Conservation (phyloP, 2,329 filamentous ascomycete species). For the Colletotrichum salicis region DNA sequence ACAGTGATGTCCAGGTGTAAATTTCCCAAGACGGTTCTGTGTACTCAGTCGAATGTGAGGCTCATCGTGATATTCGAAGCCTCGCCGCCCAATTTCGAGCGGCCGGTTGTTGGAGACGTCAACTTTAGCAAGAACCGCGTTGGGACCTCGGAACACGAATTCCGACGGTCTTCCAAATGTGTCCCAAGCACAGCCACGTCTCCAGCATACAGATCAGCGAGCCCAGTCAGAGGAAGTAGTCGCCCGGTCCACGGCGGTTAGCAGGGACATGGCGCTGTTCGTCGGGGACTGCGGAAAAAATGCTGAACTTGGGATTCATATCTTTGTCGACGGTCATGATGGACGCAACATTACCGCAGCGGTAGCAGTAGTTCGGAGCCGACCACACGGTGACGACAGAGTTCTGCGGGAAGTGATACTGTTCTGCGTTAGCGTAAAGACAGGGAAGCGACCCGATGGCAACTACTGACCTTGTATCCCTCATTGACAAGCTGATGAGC, state of each 20-base stretch:
- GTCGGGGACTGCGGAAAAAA: constrained; percentile 90
- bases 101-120: not conserved
- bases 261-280: constrained; percentile 83
- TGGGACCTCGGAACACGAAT: not conserved
- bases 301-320: constrained; percentile 89
- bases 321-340: constrained; percentile 93
- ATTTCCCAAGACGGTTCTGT: not conserved
- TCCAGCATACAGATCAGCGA: not conserved
- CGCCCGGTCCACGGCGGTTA: constrained; percentile 72
- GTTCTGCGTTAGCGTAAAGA: constrained; percentile 38
- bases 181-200: not conserved
- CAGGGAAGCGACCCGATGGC: not conserved
- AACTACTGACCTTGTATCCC: constrained; percentile 82
- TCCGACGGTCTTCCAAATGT: not conserved
- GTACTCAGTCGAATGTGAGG: constrained; percentile 5
- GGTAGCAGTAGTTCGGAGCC: constrained; percentile 94
- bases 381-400: constrained; percentile 99
- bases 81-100: not conserved
- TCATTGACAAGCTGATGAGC: constrained; percentile 99
- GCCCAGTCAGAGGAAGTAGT: constrained; percentile 71
- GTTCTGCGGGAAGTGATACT: constrained; percentile 95
- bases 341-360: constrained; percentile 95
- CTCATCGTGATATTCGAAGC: not conserved
- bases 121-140: not conserved
- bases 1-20: not conserved